Evolutionary conservation across 306 rosid species (phyloP).

Genomic region (Vigna trinervia): DNA sequence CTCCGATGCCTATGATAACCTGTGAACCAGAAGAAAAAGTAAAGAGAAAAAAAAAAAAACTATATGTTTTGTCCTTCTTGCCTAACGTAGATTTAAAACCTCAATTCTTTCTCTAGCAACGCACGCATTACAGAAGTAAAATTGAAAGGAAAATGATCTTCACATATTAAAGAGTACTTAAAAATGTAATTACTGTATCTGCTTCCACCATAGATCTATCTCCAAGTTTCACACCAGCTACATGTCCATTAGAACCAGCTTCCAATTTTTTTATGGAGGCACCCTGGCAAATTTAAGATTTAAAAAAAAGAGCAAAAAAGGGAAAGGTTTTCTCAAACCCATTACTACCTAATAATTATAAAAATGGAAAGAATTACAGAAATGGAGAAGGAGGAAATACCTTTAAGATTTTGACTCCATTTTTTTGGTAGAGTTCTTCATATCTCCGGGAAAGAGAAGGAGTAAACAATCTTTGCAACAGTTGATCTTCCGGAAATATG

Average conservation of each 20-base stretch:
- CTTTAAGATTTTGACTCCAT: slow-evolving; percentile 86
- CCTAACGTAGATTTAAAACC: slow-evolving; percentile 20
- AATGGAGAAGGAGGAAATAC: slow-evolving; percentile 52
- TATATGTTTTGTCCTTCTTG: slow-evolving; percentile 3
- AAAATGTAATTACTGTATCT: slow-evolving; percentile 63
- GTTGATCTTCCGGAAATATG: slow-evolving; percentile 83
- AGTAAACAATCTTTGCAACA: slow-evolving; percentile 86
- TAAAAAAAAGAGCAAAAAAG: slow-evolving; percentile 9
- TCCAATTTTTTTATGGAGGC: slow-evolving; percentile 75
- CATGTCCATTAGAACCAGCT: slow-evolving; percentile 73
- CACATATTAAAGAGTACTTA: slow-evolving; percentile 16
- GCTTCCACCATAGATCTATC: slow-evolving; percentile 89
- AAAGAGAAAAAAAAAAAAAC: background rate
- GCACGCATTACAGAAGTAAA: slow-evolving; percentile 8
- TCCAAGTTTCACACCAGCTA: slow-evolving; percentile 75
- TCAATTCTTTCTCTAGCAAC: slow-evolving; percentile 28
- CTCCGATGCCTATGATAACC: slow-evolving; percentile 91
- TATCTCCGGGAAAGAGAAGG: slow-evolving; percentile 86
- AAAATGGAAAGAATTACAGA: slow-evolving; percentile 28
- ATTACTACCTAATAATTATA: slow-evolving; percentile 23
- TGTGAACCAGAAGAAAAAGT: slow-evolving; percentile 49
- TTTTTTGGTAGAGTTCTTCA: slow-evolving; percentile 85
- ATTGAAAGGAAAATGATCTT: slow-evolving; percentile 18
- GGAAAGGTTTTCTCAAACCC: background rate
- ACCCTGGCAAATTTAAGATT: slow-evolving; percentile 63